Base-by-base conservation (phyloP, 305 asterid species). In the Caryopteris hybrid region DNA sequence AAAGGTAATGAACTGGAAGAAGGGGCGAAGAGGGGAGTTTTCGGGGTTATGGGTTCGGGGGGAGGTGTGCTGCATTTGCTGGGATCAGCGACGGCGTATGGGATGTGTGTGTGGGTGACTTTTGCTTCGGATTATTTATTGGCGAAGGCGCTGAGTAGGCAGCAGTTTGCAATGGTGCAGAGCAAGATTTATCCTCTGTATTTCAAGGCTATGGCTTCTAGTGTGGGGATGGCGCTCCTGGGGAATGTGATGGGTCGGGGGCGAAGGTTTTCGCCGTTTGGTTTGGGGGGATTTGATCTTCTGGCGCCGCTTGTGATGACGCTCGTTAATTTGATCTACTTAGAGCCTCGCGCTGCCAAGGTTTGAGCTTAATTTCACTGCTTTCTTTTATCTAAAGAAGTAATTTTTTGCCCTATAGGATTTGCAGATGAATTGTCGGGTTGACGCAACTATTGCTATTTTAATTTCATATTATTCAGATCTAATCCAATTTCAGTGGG, bases 331-430 rank as follows among this genome's bases (percentile, higher is more conserved):
- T 23, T 76, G 67, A 48, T 42, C 17, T 76, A 70, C 61, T 55
- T 88, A 71, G 92, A 85, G 72, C 92, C 90, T 43, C 80, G 72
- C 9, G 87, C 90, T 0, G 71, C 78, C 8, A 82, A 82, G 92
- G 95, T 88, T 46, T 0, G 41, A 10, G 0, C 11, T 7, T 10
- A 6, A 8, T 6, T 9, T 2, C 31, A 8, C 7, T 36, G 12
- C 4, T 33, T 4, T 3, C 9, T 36, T 36, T n/a, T n/a, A n/a
- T n/a, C n/a, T n/a, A n/a, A n/a, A n/a, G n/a, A n/a, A n/a, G n/a
- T n/a, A n/a, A n/a, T n/a, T n/a, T n/a, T n/a, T n/a, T n/a, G n/a
- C n/a, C n/a, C n/a, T n/a, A n/a, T n/a, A n/a, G n/a, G n/a, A n/a
- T n/a, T n/a, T n/a, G n/a, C n/a, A n/a, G n/a, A n/a, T n/a, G n/a